phyloP scores from a whole-genome alignment of 2,329 filamentous ascomycete species.

The Pezicula neosporulosa region DNA sequence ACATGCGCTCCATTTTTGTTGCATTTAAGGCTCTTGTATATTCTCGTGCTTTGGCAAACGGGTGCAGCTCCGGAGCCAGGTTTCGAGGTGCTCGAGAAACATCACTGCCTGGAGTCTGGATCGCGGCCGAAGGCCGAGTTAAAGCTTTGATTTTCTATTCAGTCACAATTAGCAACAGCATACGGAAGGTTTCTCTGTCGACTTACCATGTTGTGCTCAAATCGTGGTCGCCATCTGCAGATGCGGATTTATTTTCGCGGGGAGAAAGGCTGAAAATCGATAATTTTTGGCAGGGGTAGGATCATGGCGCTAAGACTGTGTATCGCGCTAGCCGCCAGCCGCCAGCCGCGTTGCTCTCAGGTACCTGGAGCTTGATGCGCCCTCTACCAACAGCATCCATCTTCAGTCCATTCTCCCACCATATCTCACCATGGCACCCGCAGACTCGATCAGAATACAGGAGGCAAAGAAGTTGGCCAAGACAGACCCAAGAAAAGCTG shows the following conservation, averaged over 20 bases:
- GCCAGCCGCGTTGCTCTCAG: constrained; percentile 15
- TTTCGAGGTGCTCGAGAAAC: constrained; percentile 65
- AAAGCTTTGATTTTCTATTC: constrained; percentile 63
- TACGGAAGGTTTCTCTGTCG: too few relatives aligned
- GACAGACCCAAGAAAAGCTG: constrained; percentile 78
- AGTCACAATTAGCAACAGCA: not conserved
- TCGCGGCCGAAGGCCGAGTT: constrained; percentile 58
- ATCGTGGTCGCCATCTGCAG: constrained; percentile 13
- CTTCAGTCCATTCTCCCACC: constrained; percentile 10
- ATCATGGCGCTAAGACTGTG: not conserved
- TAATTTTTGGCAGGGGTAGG: constrained; percentile 19
- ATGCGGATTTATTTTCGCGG: not conserved
- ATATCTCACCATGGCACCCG: constrained; percentile 48
- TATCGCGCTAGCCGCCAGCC: constrained; percentile 11
- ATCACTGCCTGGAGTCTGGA: constrained; percentile 64
- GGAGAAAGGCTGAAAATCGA: constrained; percentile 8
- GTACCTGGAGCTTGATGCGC: constrained; percentile 4
- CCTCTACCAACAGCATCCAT: constrained; percentile 13
- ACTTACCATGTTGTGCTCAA: constrained; percentile 25
- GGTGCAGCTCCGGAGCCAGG: constrained; percentile 81
- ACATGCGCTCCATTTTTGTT: constrained; percentile 91
- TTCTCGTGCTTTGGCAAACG: constrained; percentile 86
- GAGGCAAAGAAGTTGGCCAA: constrained; percentile 85
- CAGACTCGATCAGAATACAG: constrained; percentile 66
- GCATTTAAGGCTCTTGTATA: constrained; percentile 78